Conservation (phyloP, 2,329 filamentous ascomycete genomes). For the Aspergillus aculeatinus region DNA sequence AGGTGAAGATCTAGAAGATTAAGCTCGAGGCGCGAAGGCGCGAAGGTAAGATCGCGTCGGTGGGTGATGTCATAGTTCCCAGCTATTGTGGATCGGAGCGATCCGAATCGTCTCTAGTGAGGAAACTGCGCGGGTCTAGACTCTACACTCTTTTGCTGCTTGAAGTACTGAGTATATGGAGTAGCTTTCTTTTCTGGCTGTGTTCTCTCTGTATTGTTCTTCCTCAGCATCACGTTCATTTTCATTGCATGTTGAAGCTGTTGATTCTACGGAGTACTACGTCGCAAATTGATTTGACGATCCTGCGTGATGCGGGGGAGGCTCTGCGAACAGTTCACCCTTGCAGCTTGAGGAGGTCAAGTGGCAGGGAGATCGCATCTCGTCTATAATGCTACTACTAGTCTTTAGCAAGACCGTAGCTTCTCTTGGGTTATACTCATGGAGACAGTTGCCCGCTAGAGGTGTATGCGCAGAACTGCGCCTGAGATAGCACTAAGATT, state of each 20-base stretch:
- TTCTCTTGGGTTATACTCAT: too few species aligned
- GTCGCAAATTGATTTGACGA: not conserved
- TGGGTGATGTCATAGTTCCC: conserved; percentile 3
- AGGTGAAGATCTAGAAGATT: not conserved
- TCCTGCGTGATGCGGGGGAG: not conserved
- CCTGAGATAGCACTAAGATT: too few species aligned
- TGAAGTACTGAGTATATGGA: not conserved
- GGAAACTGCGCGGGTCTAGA: not conserved
- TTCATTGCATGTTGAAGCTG: not conserved
- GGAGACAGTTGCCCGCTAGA: too few species aligned
- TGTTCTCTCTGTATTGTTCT: not conserved
- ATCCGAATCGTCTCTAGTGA: not conserved
- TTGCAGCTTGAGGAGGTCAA: not conserved
- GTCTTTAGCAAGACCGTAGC: too few species aligned
- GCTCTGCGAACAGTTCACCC: not conserved
- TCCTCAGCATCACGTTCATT: not conserved
- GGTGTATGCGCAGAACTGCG: too few species aligned
- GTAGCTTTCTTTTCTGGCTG: too few species aligned
- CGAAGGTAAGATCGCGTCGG: not conserved
- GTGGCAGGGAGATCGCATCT: not conserved
- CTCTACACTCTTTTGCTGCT: not conserved
- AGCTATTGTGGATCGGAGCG: not conserved
- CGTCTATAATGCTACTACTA: too few species aligned
- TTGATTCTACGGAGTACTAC: too few species aligned
- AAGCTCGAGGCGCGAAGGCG: not conserved